Conservation (phyloP, 2,329 filamentous ascomycete species). For the Colletotrichum tabaci region DNA sequence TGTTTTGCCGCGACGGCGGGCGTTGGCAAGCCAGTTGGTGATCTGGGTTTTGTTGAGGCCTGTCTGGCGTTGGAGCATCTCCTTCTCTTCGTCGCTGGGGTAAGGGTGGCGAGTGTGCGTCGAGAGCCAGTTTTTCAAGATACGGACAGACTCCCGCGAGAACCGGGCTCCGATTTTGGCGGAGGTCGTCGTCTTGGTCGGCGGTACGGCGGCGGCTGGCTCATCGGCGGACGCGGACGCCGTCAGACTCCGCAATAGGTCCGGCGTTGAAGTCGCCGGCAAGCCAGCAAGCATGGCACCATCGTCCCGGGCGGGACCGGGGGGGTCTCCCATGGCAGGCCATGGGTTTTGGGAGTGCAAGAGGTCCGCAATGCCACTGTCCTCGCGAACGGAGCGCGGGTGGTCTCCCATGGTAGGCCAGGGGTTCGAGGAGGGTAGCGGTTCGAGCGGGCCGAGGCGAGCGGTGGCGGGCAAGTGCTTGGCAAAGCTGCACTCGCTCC, state of each 20-base stretch:
- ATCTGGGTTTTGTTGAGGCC: constrained; percentile 88
- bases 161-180: constrained; percentile 83
- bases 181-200: constrained; percentile 49
- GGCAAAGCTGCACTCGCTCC: constrained; percentile 71
- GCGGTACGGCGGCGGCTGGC: constrained; percentile 40
- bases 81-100: constrained; percentile 89
- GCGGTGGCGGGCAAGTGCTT: constrained; percentile 12
- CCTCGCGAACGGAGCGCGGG: constrained; percentile 46
- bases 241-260: constrained; percentile 47
- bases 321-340: constrained; percentile 44
- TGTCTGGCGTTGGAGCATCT: constrained; percentile 82
- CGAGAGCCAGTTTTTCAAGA: constrained; percentile 88
- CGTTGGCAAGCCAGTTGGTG: constrained; percentile 93
- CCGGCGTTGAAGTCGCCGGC: constrained; percentile 43
- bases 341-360: constrained; percentile 47
- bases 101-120: constrained; percentile 88
- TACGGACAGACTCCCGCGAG: constrained; percentile 83
- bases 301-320: constrained; percentile 54
- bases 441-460: constrained; percentile 44
- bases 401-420: constrained; percentile 44
- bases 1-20: constrained; percentile 85
- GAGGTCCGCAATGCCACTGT: constrained; percentile 49
- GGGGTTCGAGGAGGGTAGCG: constrained; percentile 47
- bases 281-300: constrained; percentile 45
- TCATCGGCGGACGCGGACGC: constrained; percentile 43